Percentiles rank a stretch among this genome's conserved stretches.
These are phyloP conservation scores for Epichloe typhina DNA, from an alignment of 2,329 filamentous ascomycete genomes.

Conservation along the genomic window DNA sequence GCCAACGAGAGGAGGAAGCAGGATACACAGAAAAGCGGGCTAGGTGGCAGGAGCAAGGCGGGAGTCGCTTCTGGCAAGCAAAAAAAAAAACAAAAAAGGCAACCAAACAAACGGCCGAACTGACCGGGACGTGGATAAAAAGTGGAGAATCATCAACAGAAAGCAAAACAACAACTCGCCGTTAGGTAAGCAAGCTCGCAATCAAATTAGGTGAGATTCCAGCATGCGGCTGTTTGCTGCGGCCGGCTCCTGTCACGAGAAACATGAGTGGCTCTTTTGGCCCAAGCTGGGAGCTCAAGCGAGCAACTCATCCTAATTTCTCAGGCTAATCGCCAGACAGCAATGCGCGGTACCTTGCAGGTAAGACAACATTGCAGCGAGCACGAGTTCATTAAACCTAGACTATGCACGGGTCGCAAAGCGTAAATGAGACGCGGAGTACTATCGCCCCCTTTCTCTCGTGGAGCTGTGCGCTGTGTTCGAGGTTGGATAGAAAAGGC, in stretches of 20 bases:
- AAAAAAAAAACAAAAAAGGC: slow-evolving; percentile 3
- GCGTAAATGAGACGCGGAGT: neutral
- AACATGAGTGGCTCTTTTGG: slow-evolving; percentile 2
- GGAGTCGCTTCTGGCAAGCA: neutral
- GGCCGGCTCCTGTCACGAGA: slow-evolving; percentile 1
- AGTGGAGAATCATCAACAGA: neutral
- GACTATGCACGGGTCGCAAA: neutral
- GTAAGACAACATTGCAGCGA: neutral
- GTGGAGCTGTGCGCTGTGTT: neutral
- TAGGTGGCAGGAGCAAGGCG: slow-evolving; percentile 4
- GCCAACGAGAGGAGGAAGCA: slow-evolving; percentile 26
- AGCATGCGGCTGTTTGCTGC: slow-evolving; percentile 1
- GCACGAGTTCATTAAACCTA: neutral
- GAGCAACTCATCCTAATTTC: neutral
- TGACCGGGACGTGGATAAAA: neutral
- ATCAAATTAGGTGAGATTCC: slow-evolving; percentile 14
- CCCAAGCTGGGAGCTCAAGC: neutral
- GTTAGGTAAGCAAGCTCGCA: slow-evolving; percentile 15
- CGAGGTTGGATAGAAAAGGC: neutral
- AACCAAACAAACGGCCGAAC: neutral
- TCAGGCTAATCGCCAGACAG: neutral
- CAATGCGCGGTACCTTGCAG: slow-evolving; percentile 1
- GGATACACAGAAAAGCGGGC: slow-evolving; percentile 13
- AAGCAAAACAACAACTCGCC: slow-evolving; percentile 7
- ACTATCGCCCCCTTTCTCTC: neutral